phyloP scores from a whole-genome alignment of 2,329 filamentous ascomycete species.

The Scedosporium dehoogii region DNA sequence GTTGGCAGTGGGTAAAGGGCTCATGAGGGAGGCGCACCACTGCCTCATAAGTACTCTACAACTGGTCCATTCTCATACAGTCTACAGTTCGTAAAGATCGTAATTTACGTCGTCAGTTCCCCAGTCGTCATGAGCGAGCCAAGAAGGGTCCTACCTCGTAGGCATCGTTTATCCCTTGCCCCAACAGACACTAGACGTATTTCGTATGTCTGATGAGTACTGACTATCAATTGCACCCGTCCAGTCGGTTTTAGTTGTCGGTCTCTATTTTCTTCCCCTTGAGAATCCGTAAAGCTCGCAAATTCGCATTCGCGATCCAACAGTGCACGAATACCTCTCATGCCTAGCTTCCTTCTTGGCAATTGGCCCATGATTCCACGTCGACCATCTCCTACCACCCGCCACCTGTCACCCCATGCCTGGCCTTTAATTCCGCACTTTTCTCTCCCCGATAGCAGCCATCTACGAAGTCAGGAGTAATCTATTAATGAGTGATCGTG shows the following conservation, averaged over 20 bases:
- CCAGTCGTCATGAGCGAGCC: background rate
- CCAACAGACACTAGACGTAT: conserved; percentile 1
- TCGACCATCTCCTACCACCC: no score
- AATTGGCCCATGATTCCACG: no score
- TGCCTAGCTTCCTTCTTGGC: background rate
- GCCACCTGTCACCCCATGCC: background rate
- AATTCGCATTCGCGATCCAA: background rate
- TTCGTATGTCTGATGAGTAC: background rate
- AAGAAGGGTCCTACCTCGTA: background rate
- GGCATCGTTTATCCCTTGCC: background rate
- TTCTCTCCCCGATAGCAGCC: background rate
- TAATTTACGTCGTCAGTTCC: conserved; percentile 4
- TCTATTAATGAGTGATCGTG: background rate
- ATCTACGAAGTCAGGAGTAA: background rate
- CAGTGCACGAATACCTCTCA: background rate
- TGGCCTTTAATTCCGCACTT: background rate
- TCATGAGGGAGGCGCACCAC: background rate
- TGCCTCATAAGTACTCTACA: background rate
- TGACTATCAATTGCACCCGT: background rate
- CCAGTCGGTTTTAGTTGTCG: background rate
- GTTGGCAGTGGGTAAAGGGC: background rate
- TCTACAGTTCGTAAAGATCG: conserved; percentile 3
- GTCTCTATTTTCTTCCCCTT: background rate
- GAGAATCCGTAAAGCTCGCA: background rate
- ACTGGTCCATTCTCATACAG: background rate